Evolutionary conservation across 1,284 basidiomycete species (phyloP), one percentile per base, ranked within the genome.

Genomic region (Ceratobasidium sp.): DNA sequence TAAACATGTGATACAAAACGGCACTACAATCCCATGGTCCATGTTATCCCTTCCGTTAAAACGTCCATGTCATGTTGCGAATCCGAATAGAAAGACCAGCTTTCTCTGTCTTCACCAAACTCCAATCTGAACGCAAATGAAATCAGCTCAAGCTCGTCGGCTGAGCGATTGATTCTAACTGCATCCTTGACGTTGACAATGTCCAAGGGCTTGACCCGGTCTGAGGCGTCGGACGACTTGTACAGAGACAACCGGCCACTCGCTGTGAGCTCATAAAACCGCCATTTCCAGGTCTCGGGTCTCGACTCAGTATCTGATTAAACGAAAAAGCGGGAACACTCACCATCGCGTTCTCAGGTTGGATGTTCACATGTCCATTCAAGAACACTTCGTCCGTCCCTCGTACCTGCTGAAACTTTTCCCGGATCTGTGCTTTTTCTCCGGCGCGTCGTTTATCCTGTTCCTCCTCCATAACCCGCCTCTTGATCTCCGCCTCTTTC

Each of bases 81-180:
- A 78, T 92, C 91, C 1, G 88, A 83, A 75, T 85, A 92, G 81
- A 91, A 83, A 70, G 85, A 83, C 87, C 88, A 91, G 81, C 78
- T 26, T 80, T 73, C 80, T 21, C 79, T 81, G 5, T 80, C 83
- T 74, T 87, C 85, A 32, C 80, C 80, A 76, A 91, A 87, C 75
- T 87, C 87, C 26, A 92, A 79, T 1, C 86, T 89, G 79, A 92
- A 91, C 0, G 91, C 89, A 76, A 89, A 82, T 2, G 88, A 85
- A 53, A 92, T 88, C 2, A 89, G 85, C 78, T 89, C 85, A 28
- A 92, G 80, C 64, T 91, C 89, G 74, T 92, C 91, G 73, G 87
- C 90, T 1, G 90, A 90, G 72, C 92, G 88, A 71, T 86, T 83
- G 89, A 78, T 18, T 34, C 72, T 48, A 41, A 81, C 77, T 16